Evolutionary conservation across 2,329 filamentous ascomycete genomes (phyloP).

Genomic region (Hypoxylon sp.): DNA sequence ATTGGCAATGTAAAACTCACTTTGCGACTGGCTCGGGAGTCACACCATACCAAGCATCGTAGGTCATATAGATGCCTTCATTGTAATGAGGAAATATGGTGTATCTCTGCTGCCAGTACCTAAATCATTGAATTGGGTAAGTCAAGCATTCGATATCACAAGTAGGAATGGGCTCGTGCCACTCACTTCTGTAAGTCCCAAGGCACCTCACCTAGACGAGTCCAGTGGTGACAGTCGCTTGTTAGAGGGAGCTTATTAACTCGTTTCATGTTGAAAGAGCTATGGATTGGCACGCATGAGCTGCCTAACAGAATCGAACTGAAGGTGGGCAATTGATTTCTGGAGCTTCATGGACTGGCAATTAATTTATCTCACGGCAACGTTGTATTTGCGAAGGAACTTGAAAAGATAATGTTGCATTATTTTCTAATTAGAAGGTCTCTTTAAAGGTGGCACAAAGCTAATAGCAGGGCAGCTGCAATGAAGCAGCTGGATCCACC

Average conservation of each 20-base stretch:
- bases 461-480: slow-evolving; percentile 12
- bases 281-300: slow-evolving; percentile 19
- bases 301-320: slow-evolving; percentile 11
- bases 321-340: background rate
- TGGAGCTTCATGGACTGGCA: background rate
- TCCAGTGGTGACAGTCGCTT: slow-evolving; percentile 82
- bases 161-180: background rate
- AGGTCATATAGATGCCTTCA: slow-evolving; percentile 89
- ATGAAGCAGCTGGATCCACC: slow-evolving; percentile 9
- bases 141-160: slow-evolving; percentile 1
- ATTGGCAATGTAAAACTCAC: slow-evolving; percentile 63
- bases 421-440: background rate
- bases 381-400: slow-evolving; percentile 5
- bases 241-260: slow-evolving; percentile 67
- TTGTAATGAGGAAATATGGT: slow-evolving; percentile 91
- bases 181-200: slow-evolving; percentile 86
- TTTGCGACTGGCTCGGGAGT: slow-evolving; percentile 92
- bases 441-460: background rate
- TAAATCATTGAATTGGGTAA: slow-evolving; percentile 55
- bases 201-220: slow-evolving; percentile 78
- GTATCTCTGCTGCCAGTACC: slow-evolving; percentile 92
- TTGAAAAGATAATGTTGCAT: slow-evolving; percentile 7
- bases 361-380: background rate
- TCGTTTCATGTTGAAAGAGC: slow-evolving; percentile 56
- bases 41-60: slow-evolving; percentile 96